Evolutionary conservation across 805 yeast genomes (phyloP).

Genomic region (Metschnikowia santaceciliae): DNA sequence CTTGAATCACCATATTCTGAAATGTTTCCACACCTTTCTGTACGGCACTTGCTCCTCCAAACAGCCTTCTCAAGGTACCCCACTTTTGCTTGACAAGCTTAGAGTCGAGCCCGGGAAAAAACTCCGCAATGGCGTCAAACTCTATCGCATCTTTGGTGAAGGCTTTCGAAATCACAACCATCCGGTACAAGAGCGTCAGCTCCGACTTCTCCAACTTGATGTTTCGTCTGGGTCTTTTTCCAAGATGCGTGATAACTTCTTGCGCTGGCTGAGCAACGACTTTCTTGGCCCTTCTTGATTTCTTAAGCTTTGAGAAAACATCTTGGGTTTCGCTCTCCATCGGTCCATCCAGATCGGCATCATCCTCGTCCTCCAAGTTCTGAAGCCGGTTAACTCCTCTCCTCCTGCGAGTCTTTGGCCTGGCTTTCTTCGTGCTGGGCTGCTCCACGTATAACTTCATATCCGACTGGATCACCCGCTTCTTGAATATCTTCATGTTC

Average conservation of each 20-base stretch:
- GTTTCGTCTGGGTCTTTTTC: slow-evolving; percentile 16
- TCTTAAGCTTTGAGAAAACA: slow-evolving; percentile 10
- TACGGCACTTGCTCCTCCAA: slow-evolving; percentile 50
- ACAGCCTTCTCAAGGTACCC: slow-evolving; percentile 57
- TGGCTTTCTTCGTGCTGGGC: slow-evolving; percentile 4
- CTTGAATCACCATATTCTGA: slow-evolving; percentile 59
- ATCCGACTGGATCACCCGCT: slow-evolving; percentile 12
- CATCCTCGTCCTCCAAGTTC: slow-evolving; percentile 12
- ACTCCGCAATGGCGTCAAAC: slow-evolving; percentile 56
- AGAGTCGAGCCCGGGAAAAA: slow-evolving; percentile 42
- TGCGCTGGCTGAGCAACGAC: slow-evolving; percentile 7
- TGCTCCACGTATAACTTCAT: slow-evolving; percentile 13
- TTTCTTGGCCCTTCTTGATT: slow-evolving; percentile 16
- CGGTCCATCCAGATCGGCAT: slow-evolving; percentile 1
- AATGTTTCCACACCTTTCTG: slow-evolving; percentile 57
- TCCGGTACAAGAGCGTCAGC: slow-evolving; percentile 53
- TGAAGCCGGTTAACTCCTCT: slow-evolving; percentile 13
- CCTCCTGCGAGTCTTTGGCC: slow-evolving; percentile 1
- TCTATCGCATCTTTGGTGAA: slow-evolving; percentile 53
- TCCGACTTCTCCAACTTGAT: slow-evolving; percentile 41
- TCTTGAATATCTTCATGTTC: slow-evolving; percentile 10
- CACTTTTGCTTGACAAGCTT: slow-evolving; percentile 58
- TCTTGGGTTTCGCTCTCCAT: slow-evolving; percentile 3
- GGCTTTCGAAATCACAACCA: slow-evolving; percentile 65
- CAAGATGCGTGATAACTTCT: background rate